These are phyloP conservation scores for Flaveria brownii DNA, from an alignment of 129 eudicot genomes.

Conservation along the genomic window DNA sequence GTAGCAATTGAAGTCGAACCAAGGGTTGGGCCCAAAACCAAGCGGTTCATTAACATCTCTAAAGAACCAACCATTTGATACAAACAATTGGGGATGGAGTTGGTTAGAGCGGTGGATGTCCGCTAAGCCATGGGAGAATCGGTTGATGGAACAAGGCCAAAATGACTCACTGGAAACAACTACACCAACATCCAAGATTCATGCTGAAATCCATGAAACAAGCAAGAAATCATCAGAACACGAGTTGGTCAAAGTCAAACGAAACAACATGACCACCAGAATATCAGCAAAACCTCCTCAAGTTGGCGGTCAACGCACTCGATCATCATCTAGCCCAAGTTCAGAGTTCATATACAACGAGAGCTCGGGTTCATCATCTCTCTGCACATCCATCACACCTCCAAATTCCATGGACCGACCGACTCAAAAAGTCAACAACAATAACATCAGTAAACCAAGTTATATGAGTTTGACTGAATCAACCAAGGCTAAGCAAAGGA, in stretches of 20 bases:
- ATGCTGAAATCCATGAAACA: slow-evolving; percentile 18
- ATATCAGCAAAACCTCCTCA: slow-evolving; percentile 60
- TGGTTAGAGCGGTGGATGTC: slow-evolving; percentile 99
- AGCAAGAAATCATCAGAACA: slow-evolving; percentile 54
- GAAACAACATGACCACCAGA: slow-evolving; percentile 63
- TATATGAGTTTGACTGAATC: slow-evolving; percentile 89
- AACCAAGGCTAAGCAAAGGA: slow-evolving; percentile 77
- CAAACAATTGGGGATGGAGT: slow-evolving; percentile 79
- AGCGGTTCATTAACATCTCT: slow-evolving; percentile 39
- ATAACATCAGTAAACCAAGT: slow-evolving; percentile 47
- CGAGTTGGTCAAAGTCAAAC: slow-evolving; percentile 50
- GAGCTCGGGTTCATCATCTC: slow-evolving; percentile 85
- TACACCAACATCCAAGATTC: slow-evolving; percentile 46
- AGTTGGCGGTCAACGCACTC: slow-evolving; percentile 42
- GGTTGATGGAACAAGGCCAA: slow-evolving; percentile 69
- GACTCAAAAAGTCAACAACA: slow-evolving; percentile 37
- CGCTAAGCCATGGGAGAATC: slow-evolving; percentile 95
- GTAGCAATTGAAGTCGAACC: slow-evolving; percentile 70
- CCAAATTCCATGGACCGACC: slow-evolving; percentile 68
- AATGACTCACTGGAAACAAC: slow-evolving; percentile 46
- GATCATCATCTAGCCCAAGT: slow-evolving; percentile 78
- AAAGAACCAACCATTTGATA: slow-evolving; percentile 51
- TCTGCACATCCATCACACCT: slow-evolving; percentile 69
- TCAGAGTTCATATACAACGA: slow-evolving; percentile 64
- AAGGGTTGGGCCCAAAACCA: slow-evolving; percentile 32